Conservation (phyloP, 1,284 basidiomycete species). For the Erythrobasidium hasegawianum region DNA sequence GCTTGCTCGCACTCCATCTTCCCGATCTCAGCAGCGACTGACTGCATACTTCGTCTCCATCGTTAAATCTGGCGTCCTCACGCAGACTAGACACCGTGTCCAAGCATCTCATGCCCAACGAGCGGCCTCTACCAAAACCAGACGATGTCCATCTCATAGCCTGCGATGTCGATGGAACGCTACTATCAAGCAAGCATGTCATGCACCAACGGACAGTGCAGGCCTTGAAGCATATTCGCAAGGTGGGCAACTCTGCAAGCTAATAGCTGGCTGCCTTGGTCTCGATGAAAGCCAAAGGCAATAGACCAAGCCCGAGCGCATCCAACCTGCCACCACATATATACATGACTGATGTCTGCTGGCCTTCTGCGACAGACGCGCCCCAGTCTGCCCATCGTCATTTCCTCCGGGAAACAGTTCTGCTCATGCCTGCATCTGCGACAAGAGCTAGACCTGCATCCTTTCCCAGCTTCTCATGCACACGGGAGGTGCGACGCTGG, state of each 20-base stretch:
- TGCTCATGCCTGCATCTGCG: constrained; percentile 28
- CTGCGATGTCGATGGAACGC: constrained; percentile 35
- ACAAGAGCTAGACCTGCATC: constrained; percentile 22
- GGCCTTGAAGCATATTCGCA: constrained; percentile 29
- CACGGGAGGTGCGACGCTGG: constrained; percentile 34
- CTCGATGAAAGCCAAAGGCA: no score
- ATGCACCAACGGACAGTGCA: constrained; percentile 25
- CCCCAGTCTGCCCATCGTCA: constrained; percentile 31
- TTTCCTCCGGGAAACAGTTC: constrained; percentile 34
- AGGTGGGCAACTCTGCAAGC: constrained; percentile 18
- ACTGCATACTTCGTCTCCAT: no score
- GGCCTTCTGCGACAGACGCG: constrained; percentile 9
- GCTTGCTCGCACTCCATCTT: no score
- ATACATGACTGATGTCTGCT: no score
- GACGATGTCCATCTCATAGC: constrained; percentile 33
- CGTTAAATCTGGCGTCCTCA: background rate
- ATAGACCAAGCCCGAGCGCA: no score
- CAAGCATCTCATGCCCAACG: constrained; percentile 18
- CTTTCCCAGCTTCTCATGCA: constrained; percentile 30
- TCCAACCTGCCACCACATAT: no score
- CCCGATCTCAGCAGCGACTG: no score
- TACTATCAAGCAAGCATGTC: constrained; percentile 27
- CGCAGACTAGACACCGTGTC: constrained; percentile 1
- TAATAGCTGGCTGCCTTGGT: no score
- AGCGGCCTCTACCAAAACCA: constrained; percentile 18